phyloP scores from a whole-genome alignment of 176 grass and related monocot genomes.

The Oryza glaberrima region DNA sequence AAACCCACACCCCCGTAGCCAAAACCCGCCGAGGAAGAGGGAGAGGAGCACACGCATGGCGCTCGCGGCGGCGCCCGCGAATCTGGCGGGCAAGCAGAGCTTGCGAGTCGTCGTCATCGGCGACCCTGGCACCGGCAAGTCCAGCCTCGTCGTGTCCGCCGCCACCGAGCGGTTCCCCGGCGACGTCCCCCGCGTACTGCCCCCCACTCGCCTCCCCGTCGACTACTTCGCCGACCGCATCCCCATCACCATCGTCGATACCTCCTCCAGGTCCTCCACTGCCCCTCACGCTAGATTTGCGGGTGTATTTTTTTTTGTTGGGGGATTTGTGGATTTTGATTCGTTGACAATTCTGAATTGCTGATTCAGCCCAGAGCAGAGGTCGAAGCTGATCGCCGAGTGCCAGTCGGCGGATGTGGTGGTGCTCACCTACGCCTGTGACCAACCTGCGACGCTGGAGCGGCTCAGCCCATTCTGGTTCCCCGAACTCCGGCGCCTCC shows the following conservation, averaged over 20 bases:
- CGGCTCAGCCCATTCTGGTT: conserved; percentile 86
- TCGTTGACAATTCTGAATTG: not conserved
- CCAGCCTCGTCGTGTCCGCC: conserved; percentile 80
- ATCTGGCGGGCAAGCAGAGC: conserved; percentile 65
- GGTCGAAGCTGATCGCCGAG: conserved; percentile 80
- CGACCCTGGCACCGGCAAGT: conserved; percentile 84
- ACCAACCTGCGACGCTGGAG: conserved; percentile 75
- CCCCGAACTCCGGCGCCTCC: conserved; percentile 80
- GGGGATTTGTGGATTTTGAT: conserved; percentile 29
- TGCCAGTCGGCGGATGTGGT: conserved; percentile 85
- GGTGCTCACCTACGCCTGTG: conserved; percentile 85
- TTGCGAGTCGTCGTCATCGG: conserved; percentile 86
- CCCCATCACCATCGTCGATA: conserved; percentile 95
- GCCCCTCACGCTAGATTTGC: not conserved
- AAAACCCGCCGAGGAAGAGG: conserved; percentile 45
- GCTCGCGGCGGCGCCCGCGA: conserved; percentile 35
- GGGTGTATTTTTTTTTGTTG: not conserved
- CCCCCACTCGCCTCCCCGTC: conserved; percentile 75
- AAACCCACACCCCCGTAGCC: not conserved
- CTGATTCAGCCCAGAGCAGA: conserved; percentile 72
- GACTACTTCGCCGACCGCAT: conserved; percentile 93
- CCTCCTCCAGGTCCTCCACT: conserved; percentile 61
- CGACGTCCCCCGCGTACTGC: conserved; percentile 72
- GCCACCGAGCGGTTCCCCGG: conserved; percentile 85
- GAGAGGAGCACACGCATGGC: conserved; percentile 47